A percentile compares a stretch with the other conserved stretches of the same genome.
Evolutionary conservation across 1,139 yeast species (phyloP).

Genomic region (Saccharomycopsis hybrid): DNA sequence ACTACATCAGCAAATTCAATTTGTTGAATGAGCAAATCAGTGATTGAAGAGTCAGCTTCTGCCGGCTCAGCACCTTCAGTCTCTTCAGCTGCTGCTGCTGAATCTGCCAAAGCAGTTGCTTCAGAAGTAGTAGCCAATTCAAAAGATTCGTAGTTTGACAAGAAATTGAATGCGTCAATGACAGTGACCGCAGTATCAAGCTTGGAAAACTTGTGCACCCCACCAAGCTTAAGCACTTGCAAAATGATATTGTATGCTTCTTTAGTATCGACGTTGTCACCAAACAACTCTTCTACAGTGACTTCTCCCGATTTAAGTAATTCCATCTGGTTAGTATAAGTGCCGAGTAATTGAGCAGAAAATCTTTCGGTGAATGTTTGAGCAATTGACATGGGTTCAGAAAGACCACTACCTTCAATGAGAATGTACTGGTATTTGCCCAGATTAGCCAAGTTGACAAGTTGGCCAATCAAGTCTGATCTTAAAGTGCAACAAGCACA

Average conservation of each 20-base stretch:
- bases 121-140: slow-evolving; percentile 28
- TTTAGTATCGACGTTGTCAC: slow-evolving; percentile 29
- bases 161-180: slow-evolving; percentile 37
- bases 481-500: slow-evolving; percentile 44
- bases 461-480: slow-evolving; percentile 40
- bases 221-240: slow-evolving; percentile 33
- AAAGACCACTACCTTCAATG: slow-evolving; percentile 41
- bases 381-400: slow-evolving; percentile 46
- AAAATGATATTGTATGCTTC: slow-evolving; percentile 27
- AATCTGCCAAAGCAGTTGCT: slow-evolving; percentile 31
- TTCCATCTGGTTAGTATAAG: slow-evolving; percentile 18
- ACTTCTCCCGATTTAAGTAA: slow-evolving; percentile 24
- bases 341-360: slow-evolving; percentile 27
- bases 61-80: slow-evolving; percentile 29
- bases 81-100: slow-evolving; percentile 31
- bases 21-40: slow-evolving; percentile 41
- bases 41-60: slow-evolving; percentile 25
- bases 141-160: slow-evolving; percentile 35
- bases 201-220: slow-evolving; percentile 33
- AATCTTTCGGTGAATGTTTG: slow-evolving; percentile 41
- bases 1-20: slow-evolving; percentile 41
- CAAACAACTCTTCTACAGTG: slow-evolving; percentile 39
- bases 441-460: slow-evolving; percentile 32
- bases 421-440: slow-evolving; percentile 37
- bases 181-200: slow-evolving; percentile 43